phyloP scores from a whole-genome alignment of 2,329 filamentous ascomycete genomes.

The Aspergillus sp. region DNA sequence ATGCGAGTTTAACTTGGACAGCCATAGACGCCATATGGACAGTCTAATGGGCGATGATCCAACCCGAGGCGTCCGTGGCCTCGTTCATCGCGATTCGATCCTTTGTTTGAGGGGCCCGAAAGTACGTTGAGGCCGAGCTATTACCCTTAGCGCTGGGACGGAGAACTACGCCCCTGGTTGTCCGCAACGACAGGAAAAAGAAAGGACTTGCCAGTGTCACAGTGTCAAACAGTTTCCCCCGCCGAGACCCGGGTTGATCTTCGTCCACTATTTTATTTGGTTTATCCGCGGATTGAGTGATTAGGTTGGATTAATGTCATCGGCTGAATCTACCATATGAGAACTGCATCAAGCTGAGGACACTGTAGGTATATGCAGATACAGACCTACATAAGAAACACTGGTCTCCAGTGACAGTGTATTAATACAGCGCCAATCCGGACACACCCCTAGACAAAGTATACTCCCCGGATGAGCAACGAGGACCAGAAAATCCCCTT shows the following conservation, averaged over 20 bases:
- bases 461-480: neutral
- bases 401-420: too few relatives aligned
- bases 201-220: constrained; percentile 2
- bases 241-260: neutral
- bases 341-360: neutral
- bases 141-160: neutral
- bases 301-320: too few relatives aligned
- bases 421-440: too few relatives aligned
- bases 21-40: too few relatives aligned
- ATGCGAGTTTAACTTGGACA: too few relatives aligned
- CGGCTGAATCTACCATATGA: too few relatives aligned
- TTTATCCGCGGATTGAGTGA: too few relatives aligned
- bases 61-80: too few relatives aligned
- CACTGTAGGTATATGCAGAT: neutral
- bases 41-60: too few relatives aligned
- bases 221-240: constrained; percentile 3
- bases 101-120: too few relatives aligned
- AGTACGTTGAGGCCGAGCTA: neutral
- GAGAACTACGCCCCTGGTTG: neutral
- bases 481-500: constrained; percentile 3
- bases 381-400: too few relatives aligned
- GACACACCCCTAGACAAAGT: neutral
- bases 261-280: neutral
- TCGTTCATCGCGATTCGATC: too few relatives aligned
- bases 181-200: neutral